These are phyloP conservation scores for Ambrosia artemisiifolia DNA, from an alignment of 129 eudicot species.

Conservation along the genomic window DNA sequence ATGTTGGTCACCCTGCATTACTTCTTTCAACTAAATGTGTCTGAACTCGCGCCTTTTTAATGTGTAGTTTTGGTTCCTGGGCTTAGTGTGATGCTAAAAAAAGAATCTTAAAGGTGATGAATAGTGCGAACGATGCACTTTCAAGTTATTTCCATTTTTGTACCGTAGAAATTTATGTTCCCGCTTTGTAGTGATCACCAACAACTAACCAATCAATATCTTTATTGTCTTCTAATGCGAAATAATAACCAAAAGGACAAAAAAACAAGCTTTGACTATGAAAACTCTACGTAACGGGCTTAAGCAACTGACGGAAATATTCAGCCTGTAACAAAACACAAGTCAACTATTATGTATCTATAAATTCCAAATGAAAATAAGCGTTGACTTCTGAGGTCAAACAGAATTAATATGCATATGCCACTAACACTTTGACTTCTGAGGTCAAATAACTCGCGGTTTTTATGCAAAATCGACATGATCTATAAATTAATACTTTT, in stretches of 20 bases:
- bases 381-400: conserved; percentile 17
- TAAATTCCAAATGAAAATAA: background rate
- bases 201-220: conserved; percentile 23
- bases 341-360: background rate
- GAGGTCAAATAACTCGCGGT: too few species aligned
- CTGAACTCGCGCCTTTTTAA: conserved; percentile 10
- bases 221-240: conserved; percentile 25
- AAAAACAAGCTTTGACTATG: conserved; percentile 19
- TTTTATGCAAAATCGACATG: too few species aligned
- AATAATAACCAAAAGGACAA: conserved; percentile 20
- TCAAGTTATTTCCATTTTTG: conserved; percentile 39
- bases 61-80: conserved; percentile 12
- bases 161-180: conserved; percentile 23
- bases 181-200: conserved; percentile 24
- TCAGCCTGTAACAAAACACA: conserved; percentile 64
- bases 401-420: background rate
- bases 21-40: conserved; percentile 15
- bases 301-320: conserved; percentile 88
- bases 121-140: conserved; percentile 15
- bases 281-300: conserved; percentile 87
- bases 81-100: conserved; percentile 10
- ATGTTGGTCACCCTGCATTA: conserved; percentile 54
- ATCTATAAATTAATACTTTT: background rate
- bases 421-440: too few species aligned
- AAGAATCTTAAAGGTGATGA: conserved; percentile 22